These are phyloP conservation scores for Croton setiger DNA, from an alignment of 441 rosid genomes.

Conservation along the genomic window DNA sequence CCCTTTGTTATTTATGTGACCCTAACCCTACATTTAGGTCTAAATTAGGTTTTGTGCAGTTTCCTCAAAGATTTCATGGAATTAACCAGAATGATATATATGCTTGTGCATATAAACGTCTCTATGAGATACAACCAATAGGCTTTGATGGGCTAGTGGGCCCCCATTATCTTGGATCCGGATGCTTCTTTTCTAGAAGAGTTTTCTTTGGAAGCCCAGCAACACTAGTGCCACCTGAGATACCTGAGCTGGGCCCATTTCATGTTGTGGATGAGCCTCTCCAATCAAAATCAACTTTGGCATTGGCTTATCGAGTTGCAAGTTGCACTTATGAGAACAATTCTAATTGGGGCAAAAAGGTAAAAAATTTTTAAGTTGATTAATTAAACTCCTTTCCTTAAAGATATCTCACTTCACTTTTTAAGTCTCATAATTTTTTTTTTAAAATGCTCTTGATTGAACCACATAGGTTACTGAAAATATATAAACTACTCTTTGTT, in stretches of 20 bases:
- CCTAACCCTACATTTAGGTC: slow-evolving; percentile 37
- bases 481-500: too few relatives aligned
- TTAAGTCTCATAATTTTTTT: too few relatives aligned
- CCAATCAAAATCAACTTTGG: slow-evolving; percentile 27
- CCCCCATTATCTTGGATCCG: slow-evolving; percentile 44
- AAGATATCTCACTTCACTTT: too few relatives aligned
- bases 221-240: slow-evolving; percentile 20
- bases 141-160: slow-evolving; percentile 55
- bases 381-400: too few relatives aligned
- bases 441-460: too few relatives aligned
- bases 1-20: slow-evolving; percentile 50
- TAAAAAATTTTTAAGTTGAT: not conserved
- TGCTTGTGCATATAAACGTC: slow-evolving; percentile 35
- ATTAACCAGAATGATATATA: slow-evolving; percentile 53
- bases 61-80: slow-evolving; percentile 59
- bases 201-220: slow-evolving; percentile 46
- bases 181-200: slow-evolving; percentile 48
- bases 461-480: too few relatives aligned
- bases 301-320: slow-evolving; percentile 42
- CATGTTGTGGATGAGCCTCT: slow-evolving; percentile 27
- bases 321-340: slow-evolving; percentile 42
- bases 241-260: slow-evolving; percentile 31
- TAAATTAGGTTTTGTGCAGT: slow-evolving; percentile 47
- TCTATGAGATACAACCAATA: slow-evolving; percentile 30
- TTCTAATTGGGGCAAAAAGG: slow-evolving; percentile 62